phyloP scores from a whole-genome alignment of 1,284 basidiomycete genomes.

The Baeospora myosura region DNA sequence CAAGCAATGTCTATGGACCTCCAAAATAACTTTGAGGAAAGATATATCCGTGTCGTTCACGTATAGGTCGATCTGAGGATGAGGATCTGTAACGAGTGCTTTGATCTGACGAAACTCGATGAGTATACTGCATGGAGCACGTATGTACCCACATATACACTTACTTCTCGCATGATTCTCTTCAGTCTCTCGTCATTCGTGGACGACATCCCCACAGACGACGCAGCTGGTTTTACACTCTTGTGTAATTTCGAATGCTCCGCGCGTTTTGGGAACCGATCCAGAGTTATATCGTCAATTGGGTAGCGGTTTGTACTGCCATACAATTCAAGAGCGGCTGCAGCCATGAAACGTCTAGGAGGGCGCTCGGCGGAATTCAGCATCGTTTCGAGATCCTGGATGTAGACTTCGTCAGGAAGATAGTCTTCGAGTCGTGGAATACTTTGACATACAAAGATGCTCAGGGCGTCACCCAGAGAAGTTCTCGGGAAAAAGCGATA shows the following conservation, averaged over 20 bases:
- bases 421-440: not conserved
- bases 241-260: slow-evolving; percentile 16
- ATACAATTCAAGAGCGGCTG: slow-evolving; percentile 4
- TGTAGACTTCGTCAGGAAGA: not conserved
- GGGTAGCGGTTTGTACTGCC: slow-evolving; percentile 10
- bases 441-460: slow-evolving; percentile 18
- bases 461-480: slow-evolving; percentile 20
- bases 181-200: slow-evolving; percentile 15
- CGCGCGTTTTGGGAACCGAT: slow-evolving; percentile 19
- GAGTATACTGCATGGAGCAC: not conserved
- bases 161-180: slow-evolving; percentile 23
- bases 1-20: slow-evolving; percentile 12
- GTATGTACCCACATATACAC: not conserved
- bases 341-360: slow-evolving; percentile 1
- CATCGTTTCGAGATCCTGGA: slow-evolving; percentile 23
- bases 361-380: slow-evolving; percentile 19
- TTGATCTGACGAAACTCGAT: slow-evolving; percentile 12
- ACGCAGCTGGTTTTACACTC: slow-evolving; percentile 16
- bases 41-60: slow-evolving; percentile 20
- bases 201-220: not conserved
- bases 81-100: slow-evolving; percentile 16
- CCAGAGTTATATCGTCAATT: slow-evolving; percentile 18
- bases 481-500: slow-evolving; percentile 21
- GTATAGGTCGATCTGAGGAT: slow-evolving; percentile 22
- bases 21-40: slow-evolving; percentile 21